A percentile compares a stretch with the other conserved stretches of the same genome.
phyloP scores from a whole-genome alignment of 768 basidiomycete genomes.

The Suillus paluster region DNA sequence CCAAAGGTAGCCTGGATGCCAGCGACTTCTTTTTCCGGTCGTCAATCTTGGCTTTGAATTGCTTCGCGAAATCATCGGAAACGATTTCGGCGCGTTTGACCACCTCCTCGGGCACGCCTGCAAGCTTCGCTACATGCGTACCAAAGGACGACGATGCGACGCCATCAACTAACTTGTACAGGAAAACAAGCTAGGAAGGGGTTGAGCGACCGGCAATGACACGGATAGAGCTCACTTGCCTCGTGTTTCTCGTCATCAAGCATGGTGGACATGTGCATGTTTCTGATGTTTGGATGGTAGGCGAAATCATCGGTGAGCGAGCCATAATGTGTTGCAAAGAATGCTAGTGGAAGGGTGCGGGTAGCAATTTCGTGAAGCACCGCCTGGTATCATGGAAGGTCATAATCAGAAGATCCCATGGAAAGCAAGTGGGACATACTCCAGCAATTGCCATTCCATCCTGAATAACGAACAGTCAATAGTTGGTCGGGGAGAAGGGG shows the following conservation, averaged over 20 bases:
- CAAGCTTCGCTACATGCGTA: conserved; percentile 93
- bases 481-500: not conserved
- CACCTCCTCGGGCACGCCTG: conserved; percentile 85
- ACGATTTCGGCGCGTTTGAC: conserved; percentile 88
- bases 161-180: conserved; percentile 92
- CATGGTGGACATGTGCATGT: conserved; percentile 95
- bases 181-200: conserved; percentile 74
- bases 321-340: conserved; percentile 98
- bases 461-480: conserved; percentile 38
- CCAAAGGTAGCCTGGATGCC: conserved; percentile 69
- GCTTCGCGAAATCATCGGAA: conserved; percentile 82
- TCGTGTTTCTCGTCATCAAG: conserved; percentile 92
- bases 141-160: conserved; percentile 90
- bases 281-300: conserved; percentile 90
- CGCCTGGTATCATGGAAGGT: conserved; percentile 50
- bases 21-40: conserved; percentile 58
- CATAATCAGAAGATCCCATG: conserved; percentile 11
- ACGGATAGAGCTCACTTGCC: conserved; percentile 44
- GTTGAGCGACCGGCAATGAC: not conserved
- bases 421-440: conserved; percentile 43
- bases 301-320: conserved; percentile 93
- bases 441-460: conserved; percentile 99
- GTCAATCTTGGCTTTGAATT: conserved; percentile 84
- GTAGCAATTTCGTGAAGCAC: conserved; percentile 95
- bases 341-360: conserved; percentile 86